Evolutionary conservation across 2,329 filamentous ascomycete genomes (phyloP).

Genomic region (Aspergillus texensis): DNA sequence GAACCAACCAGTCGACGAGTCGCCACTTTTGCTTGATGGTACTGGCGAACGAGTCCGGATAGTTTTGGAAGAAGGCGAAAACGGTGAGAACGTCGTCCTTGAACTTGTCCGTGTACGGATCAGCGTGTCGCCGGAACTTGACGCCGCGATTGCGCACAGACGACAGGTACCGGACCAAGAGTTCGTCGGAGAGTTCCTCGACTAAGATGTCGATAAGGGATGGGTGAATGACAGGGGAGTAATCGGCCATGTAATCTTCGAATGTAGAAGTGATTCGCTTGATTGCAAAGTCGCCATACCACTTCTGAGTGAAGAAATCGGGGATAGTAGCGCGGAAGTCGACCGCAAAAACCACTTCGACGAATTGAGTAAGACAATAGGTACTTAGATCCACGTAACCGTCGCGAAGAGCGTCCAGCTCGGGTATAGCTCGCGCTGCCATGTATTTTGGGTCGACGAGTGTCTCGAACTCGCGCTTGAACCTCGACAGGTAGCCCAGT

Average conservation of each 20-base stretch:
- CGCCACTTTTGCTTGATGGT: slow-evolving; percentile 91
- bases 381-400: slow-evolving; percentile 95
- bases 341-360: slow-evolving; percentile 81
- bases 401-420: slow-evolving; percentile 76
- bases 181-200: slow-evolving; percentile 89
- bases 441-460: slow-evolving; percentile 80
- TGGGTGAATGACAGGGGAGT: slow-evolving; percentile 79
- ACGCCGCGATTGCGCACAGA: slow-evolving; percentile 86
- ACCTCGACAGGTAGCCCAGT: slow-evolving; percentile 80
- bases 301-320: slow-evolving; percentile 87
- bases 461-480: slow-evolving; percentile 79
- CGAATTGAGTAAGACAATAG: slow-evolving; percentile 87
- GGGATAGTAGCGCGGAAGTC: slow-evolving; percentile 84
- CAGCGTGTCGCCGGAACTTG: slow-evolving; percentile 75
- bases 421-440: slow-evolving; percentile 68
- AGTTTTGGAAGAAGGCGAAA: slow-evolving; percentile 81
- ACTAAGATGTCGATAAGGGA: slow-evolving; percentile 88
- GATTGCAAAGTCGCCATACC: slow-evolving; percentile 87
- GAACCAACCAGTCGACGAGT: slow-evolving; percentile 81
- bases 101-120: slow-evolving; percentile 90
- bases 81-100: slow-evolving; percentile 89
- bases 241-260: slow-evolving; percentile 91
- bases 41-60: slow-evolving; percentile 69
- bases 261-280: slow-evolving; percentile 93
- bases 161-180: slow-evolving; percentile 82